Percentiles rank a stretch among this genome's conserved stretches.
phyloP scores from a whole-genome alignment of 768 basidiomycete genomes.

The Phylloporus scabripes region DNA sequence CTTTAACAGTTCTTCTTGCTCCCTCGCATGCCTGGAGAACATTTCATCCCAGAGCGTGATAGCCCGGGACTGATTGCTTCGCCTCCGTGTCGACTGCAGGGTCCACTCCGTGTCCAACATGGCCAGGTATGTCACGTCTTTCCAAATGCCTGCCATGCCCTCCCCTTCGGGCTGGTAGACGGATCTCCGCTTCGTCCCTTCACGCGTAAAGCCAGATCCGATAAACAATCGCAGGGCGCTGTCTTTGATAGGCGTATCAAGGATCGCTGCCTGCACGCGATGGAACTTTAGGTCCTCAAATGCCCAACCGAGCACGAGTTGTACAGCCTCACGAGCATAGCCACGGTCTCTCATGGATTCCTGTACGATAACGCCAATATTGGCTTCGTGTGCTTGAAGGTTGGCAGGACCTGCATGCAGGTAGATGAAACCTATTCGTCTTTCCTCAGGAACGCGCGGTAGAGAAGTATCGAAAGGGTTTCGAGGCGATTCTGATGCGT shows the following conservation, averaged over 20 bases:
- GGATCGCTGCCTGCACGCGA: conserved; percentile 36
- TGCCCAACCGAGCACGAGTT: conserved; percentile 40
- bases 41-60: conserved; percentile 58
- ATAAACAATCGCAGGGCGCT: conserved; percentile 45
- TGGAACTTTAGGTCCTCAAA: conserved; percentile 36
- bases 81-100: conserved; percentile 28
- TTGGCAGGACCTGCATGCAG: conserved; percentile 18
- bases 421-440: conserved; percentile 24
- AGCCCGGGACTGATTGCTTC: conserved; percentile 11
- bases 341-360: conserved; percentile 36
- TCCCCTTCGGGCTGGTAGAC: conserved; percentile 39
- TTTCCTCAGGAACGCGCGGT: background rate
- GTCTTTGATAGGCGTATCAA: conserved; percentile 41
- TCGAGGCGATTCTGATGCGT: background rate
- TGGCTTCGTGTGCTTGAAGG: conserved; percentile 38
- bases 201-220: conserved; percentile 48
- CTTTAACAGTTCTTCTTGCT: conserved; percentile 49
- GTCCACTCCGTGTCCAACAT: conserved; percentile 61
- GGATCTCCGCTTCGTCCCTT: conserved; percentile 56
- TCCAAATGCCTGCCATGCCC: conserved; percentile 43
- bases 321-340: conserved; percentile 43
- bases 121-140: conserved; percentile 54
- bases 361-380: conserved; percentile 50
- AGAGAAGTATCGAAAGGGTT: background rate
- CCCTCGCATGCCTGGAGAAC: conserved; percentile 49